Evolutionary conservation across 306 rosid species (phyloP).

Genomic region (Rubus idaeus): DNA sequence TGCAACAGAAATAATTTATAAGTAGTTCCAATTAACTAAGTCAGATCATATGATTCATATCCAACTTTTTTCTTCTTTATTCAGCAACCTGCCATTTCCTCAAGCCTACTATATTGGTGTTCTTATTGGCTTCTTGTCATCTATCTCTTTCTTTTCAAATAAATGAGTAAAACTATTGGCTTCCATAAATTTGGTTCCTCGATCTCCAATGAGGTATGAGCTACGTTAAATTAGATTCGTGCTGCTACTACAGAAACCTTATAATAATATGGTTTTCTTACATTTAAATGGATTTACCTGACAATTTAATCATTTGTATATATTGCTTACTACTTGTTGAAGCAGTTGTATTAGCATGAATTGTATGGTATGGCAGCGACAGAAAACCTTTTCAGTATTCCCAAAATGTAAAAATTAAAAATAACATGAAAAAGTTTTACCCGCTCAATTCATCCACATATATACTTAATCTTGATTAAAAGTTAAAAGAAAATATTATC

Average conservation of each 20-base stretch:
- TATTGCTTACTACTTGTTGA: not conserved
- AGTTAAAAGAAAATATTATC: too few species aligned
- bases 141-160: not conserved
- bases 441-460: not conserved
- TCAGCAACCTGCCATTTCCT: slow-evolving; percentile 3
- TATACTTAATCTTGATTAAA: not conserved
- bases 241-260: not conserved
- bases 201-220: slow-evolving; percentile 2
- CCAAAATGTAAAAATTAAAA: not conserved
- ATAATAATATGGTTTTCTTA: not conserved
- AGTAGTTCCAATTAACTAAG: not conserved
- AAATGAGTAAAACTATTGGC: not conserved
- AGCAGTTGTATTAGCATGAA: not conserved
- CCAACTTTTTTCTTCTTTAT: slow-evolving; percentile 22
- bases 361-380: not conserved
- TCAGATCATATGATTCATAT: slow-evolving; percentile 18
- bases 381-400: not conserved
- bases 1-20: not conserved
- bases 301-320: not conserved
- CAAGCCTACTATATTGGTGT: not conserved
- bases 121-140: not conserved
- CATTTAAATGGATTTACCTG: not conserved
- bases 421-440: too few species aligned
- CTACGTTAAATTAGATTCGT: not conserved
- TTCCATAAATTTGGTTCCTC: not conserved